Conservation (phyloP, 2,329 filamentous ascomycete species). For the Hypoxylon rubiginosum region DNA sequence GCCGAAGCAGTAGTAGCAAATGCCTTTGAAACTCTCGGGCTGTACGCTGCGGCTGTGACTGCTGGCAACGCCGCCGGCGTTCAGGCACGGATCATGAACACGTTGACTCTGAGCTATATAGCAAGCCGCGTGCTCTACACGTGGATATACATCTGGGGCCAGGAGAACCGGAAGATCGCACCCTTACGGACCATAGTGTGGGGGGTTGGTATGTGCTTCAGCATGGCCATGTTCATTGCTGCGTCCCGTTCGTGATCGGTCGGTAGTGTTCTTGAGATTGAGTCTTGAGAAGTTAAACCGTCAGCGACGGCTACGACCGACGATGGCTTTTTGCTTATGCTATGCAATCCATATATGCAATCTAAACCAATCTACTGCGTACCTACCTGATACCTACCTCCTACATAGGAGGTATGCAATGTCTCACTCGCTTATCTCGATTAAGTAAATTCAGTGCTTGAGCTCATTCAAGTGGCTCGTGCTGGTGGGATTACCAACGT, state of each 20-base stretch:
- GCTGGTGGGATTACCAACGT: too few species aligned
- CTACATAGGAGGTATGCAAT: too few species aligned
- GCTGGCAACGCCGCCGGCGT: constrained; percentile 48
- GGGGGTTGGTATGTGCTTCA: constrained; percentile 34
- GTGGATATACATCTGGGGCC: constrained; percentile 48
- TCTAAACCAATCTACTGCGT: not conserved
- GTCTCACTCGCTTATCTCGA: too few species aligned
- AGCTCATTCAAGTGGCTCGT: too few species aligned
- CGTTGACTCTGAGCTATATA: constrained; percentile 44
- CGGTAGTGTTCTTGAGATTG: too few species aligned
- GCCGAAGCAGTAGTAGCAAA: constrained; percentile 49
- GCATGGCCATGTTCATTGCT: constrained; percentile 47
- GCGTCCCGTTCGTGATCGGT: constrained; percentile 26
- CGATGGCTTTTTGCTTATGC: too few species aligned
- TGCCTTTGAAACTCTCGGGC: constrained; percentile 49
- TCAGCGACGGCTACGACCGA: not conserved
- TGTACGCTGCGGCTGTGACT: constrained; percentile 50
- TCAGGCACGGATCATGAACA: constrained; percentile 41
- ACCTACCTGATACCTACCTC: too few species aligned
- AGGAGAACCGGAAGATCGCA: constrained; percentile 43
- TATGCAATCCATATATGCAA: not conserved
- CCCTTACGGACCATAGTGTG: constrained; percentile 44
- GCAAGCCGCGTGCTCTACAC: constrained; percentile 47
- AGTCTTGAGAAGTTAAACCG: not conserved
- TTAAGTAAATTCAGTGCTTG: too few species aligned